Evolutionary conservation across 306 rosid genomes (phyloP).

Genomic region (Styphnolobium japonicum): DNA sequence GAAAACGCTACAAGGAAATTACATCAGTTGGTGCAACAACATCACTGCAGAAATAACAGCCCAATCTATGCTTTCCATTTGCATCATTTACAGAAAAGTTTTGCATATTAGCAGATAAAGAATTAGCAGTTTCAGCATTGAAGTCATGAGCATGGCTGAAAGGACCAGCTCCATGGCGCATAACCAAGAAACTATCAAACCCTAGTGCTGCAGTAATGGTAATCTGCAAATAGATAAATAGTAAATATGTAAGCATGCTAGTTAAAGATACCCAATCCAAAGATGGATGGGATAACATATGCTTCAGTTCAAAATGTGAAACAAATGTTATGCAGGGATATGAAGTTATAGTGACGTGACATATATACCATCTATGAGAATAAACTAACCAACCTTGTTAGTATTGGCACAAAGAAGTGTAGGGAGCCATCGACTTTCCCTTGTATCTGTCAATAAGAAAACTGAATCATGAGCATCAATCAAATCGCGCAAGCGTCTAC

Average conservation of each 20-base stretch:
- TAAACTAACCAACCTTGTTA: constrained; percentile 63
- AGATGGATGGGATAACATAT: not conserved
- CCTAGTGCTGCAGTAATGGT: constrained; percentile 91
- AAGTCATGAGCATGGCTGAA: constrained; percentile 36
- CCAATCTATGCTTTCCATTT: constrained; percentile 63
- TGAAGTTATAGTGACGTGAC: not conserved
- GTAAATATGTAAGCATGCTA: not conserved
- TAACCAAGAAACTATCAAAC: constrained; percentile 94
- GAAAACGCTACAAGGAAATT: constrained; percentile 27
- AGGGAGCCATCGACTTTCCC: constrained; percentile 99
- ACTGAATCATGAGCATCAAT: constrained; percentile 79
- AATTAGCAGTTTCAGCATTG: constrained; percentile 36
- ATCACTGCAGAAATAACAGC: constrained; percentile 95
- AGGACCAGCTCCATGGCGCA: constrained; percentile 99
- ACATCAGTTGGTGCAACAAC: constrained; percentile 98
- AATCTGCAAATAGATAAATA: constrained; percentile 51
- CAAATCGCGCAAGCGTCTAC: constrained; percentile 63
- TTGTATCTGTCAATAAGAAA: constrained; percentile 92
- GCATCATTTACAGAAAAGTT: constrained; percentile 36
- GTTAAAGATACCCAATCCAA: constrained; percentile 1
- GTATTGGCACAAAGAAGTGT: constrained; percentile 88
- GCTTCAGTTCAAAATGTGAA: constrained; percentile 23
- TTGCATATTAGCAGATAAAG: constrained; percentile 40
- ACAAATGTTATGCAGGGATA: not conserved
- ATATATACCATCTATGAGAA: not conserved